Conservation (phyloP, 106 monocot genomes). For the Iris macrosiphon region DNA sequence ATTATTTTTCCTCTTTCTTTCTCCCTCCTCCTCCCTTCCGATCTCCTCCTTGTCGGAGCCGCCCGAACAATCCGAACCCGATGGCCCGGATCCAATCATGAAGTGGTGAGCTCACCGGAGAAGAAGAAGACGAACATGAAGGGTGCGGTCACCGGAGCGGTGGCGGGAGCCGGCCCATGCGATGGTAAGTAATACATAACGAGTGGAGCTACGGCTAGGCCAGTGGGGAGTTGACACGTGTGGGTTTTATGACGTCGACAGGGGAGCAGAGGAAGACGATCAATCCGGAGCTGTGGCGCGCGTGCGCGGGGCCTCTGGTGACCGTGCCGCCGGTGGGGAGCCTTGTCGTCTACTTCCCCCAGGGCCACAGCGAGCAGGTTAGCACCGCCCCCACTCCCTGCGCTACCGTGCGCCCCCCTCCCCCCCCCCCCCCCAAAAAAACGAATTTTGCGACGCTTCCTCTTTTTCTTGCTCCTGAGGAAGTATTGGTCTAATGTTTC, state of each 20-base stretch:
- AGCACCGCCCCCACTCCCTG: no score
- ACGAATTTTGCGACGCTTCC: no score
- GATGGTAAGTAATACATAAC: conserved; percentile 8
- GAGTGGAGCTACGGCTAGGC: neutral
- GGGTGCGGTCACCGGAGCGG: neutral
- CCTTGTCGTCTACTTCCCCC: conserved; percentile 81
- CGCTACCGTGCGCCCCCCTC: no score
- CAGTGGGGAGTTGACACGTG: neutral
- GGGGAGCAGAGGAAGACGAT: conserved; percentile 43
- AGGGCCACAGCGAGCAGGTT: conserved; percentile 68
- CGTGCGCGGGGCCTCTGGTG: conserved; percentile 59
- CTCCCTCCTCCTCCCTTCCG: neutral
- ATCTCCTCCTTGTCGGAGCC: conserved; percentile 3
- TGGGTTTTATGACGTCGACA: no score
- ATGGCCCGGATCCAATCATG: no score
- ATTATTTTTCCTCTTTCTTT: neutral
- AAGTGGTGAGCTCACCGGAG: neutral
- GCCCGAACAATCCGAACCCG: no score
- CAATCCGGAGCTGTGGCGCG: conserved; percentile 56
- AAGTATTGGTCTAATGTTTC: no score
- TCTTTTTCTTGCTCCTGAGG: no score
- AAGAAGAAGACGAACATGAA: conserved; percentile 6
- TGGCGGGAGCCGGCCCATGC: neutral
- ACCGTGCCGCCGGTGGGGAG: conserved; percentile 55
- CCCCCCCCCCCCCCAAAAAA: no score